Percentiles rank a stretch among this genome's conserved stretches.
Evolutionary conservation across 139 green algal species (phyloP).

Genomic region (Chlamydomonas eustigma): DNA sequence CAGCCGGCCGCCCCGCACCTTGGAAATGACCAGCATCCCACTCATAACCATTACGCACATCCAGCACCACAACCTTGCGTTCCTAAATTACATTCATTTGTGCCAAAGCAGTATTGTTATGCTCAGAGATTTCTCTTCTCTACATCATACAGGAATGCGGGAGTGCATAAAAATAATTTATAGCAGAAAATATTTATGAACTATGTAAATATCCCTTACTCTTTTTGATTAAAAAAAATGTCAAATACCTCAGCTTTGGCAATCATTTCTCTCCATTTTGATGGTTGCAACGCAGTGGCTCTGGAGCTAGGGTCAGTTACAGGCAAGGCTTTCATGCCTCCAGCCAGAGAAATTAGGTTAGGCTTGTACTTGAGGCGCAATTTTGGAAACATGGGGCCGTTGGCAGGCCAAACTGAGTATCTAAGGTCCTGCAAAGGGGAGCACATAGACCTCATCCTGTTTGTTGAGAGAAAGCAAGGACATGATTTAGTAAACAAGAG

Average conservation of each 20-base stretch:
- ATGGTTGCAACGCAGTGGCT: constrained; percentile 59
- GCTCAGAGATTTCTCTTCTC: too few species aligned
- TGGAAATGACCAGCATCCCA: constrained; percentile 97
- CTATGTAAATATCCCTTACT: neutral
- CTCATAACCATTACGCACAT: constrained; percentile 97
- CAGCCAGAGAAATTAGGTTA: constrained; percentile 79
- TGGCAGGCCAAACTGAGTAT: constrained; percentile 50
- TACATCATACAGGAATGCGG: neutral
- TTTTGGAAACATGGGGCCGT: constrained; percentile 73
- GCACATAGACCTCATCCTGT: neutral
- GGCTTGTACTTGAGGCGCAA: constrained; percentile 78
- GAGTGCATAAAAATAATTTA: neutral
- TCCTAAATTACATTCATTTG: neutral
- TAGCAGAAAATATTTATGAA: too few species aligned
- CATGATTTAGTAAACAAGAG: too few species aligned
- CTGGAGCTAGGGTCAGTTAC: constrained; percentile 58
- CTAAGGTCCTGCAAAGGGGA: constrained; percentile 37
- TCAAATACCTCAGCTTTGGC: constrained; percentile 8
- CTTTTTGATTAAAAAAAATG: neutral
- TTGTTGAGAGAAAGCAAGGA: too few species aligned
- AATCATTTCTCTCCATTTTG: constrained; percentile 69
- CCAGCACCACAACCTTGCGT: constrained; percentile 73
- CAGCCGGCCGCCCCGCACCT: constrained; percentile 59
- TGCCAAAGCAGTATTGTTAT: too few species aligned
- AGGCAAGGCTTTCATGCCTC: constrained; percentile 66